Evolutionary conservation across 345 rosid species (phyloP).

Genomic region (Lepidium didymum): DNA sequence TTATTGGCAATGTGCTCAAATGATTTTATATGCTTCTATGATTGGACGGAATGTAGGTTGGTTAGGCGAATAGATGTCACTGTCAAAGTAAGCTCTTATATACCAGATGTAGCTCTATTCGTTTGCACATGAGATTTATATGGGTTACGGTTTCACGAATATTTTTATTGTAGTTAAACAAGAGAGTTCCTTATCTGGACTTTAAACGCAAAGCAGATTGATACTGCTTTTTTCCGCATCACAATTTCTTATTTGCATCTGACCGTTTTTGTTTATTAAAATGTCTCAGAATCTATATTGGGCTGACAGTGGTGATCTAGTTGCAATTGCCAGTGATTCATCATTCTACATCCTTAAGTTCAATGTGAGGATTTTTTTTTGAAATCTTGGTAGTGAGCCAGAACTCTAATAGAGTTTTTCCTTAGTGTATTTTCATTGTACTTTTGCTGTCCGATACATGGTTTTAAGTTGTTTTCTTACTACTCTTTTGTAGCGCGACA

Average conservation of each 20-base stretch:
- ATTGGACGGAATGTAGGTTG: constrained; percentile 95
- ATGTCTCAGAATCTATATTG: constrained; percentile 75
- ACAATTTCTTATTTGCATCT: neutral
- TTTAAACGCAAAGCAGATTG: neutral
- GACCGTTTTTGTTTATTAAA: constrained; percentile 16
- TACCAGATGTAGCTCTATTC: neutral
- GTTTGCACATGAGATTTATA: neutral
- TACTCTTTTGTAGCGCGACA: constrained; percentile 58
- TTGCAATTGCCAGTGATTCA: constrained; percentile 86
- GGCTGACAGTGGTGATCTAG: constrained; percentile 98
- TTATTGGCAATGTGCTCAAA: constrained; percentile 93
- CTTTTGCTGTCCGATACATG: constrained; percentile 5
- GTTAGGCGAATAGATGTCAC: constrained; percentile 90
- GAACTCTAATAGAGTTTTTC: constrained; percentile 8
- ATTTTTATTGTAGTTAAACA: neutral
- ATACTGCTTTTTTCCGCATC: neutral
- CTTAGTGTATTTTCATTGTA: neutral
- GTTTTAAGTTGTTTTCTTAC: constrained; percentile 1
- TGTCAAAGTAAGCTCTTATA: constrained; percentile 63
- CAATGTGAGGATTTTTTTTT: constrained; percentile 41
- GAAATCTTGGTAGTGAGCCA: constrained; percentile 2
- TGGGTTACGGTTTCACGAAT: neutral
- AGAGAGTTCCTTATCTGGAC: neutral
- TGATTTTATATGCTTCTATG: constrained; percentile 95
- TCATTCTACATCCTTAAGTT: constrained; percentile 94